Evolutionary conservation across 768 basidiomycete species (phyloP), one percentile per base, ranked within the genome.

Genomic region (Kwoniella bestiolae): DNA sequence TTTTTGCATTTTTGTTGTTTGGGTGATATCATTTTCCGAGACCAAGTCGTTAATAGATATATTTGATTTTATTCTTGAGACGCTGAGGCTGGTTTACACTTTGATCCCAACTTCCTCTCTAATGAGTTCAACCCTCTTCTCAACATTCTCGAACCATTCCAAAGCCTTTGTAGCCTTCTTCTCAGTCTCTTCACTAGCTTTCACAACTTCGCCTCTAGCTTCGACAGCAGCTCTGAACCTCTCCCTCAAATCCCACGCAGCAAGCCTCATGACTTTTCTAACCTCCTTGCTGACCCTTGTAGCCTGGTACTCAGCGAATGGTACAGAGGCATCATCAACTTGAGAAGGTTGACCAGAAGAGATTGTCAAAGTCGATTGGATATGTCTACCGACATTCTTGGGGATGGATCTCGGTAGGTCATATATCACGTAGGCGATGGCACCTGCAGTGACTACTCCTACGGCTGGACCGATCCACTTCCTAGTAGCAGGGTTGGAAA

Each of bases 321-420:
- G 80, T 3, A 66, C 67, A n/a, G 78, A 76, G 51, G 86, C 85
- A 26, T 69, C 69, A 29, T 65, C 66, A 18, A n/a, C 59, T 31
- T 69, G 44, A n/a, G 78, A 69, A 21, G 50, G 25, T 55, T 55
- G 52, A 32, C 80, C 83, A 16, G 85, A 74, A 0, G 68, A 63
- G 0, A 67, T 12, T 0, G 50, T 25, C 7, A 96, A 85, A 3
- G 87, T 85, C 2, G 87, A 84, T 67, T 86, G 86, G 62, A 98
- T 87, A 58, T 92, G 87, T 61, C 92, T 85, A 9, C 96, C 96
- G 63, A 98, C 86, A 12, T 91, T 95, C 64, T 87, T 86, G 46
- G 96, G 95, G 71, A 99, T 89, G 3, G 93, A 88, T 74, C 83
- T 86, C 0, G 96, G 96, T 23, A 99, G 86, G 74, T 96, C 93